Conservation (phyloP, 2,329 filamentous ascomycete species). For the Penicillium rolfsii region DNA sequence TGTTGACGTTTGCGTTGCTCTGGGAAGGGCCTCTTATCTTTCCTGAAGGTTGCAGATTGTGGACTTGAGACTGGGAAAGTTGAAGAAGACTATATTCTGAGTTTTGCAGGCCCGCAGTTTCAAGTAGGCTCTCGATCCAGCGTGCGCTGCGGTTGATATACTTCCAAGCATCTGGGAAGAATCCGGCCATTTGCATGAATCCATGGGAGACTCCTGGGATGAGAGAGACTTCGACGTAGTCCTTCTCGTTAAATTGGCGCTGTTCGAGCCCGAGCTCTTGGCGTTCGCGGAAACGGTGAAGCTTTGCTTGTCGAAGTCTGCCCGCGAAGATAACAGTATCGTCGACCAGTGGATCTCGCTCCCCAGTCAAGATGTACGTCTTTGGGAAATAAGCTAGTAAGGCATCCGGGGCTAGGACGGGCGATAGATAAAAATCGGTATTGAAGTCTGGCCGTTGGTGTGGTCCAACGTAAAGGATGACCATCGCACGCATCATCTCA, state of each 20-base stretch:
- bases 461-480: conserved; percentile 93
- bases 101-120: conserved; percentile 28
- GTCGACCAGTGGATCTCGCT: conserved; percentile 92
- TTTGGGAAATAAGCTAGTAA: conserved; percentile 88
- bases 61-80: conserved; percentile 13
- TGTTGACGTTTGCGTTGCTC: conserved; percentile 15
- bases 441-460: conserved; percentile 91
- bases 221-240: conserved; percentile 78
- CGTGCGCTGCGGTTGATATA: conserved; percentile 76
- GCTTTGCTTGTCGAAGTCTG: conserved; percentile 76
- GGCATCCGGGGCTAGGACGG: conserved; percentile 82
- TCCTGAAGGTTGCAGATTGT: background rate
- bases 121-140: conserved; percentile 82
- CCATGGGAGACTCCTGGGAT: conserved; percentile 91
- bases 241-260: conserved; percentile 69
- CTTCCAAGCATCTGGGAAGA: conserved; percentile 90
- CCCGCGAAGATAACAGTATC: conserved; percentile 97
- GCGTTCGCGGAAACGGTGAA: conserved; percentile 58
- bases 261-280: conserved; percentile 59
- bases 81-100: conserved; percentile 25
- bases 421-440: conserved; percentile 87
- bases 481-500: conserved; percentile 99
- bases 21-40: conserved; percentile 3
- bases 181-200: conserved; percentile 84
- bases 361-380: conserved; percentile 90